These are phyloP conservation scores for Trematosphaeria pertusa DNA, from an alignment of 2,329 filamentous ascomycete genomes.

Conservation along the genomic window DNA sequence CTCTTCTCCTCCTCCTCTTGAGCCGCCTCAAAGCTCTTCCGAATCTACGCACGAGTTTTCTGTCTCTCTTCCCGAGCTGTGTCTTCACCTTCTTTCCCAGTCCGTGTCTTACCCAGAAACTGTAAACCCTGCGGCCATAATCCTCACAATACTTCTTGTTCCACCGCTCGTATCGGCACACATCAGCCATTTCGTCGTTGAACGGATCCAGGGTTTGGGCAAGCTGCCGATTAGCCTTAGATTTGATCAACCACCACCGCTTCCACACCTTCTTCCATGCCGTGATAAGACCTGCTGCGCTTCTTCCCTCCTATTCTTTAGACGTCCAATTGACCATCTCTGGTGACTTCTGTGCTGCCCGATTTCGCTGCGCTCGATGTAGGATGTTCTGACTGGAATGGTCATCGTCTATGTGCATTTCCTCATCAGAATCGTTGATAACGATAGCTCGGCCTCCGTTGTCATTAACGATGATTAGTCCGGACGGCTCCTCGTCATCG, in stretches of 20 bases:
- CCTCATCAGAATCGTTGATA: constrained; percentile 10
- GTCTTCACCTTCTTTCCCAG: not conserved
- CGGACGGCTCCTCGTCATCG: constrained; percentile 6
- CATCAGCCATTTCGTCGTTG: constrained; percentile 2
- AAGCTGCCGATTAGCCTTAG: constrained; percentile 8
- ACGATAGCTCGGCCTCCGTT: constrained; percentile 8
- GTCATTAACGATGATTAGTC: constrained; percentile 10
- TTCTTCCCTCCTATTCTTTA: constrained; percentile 10
- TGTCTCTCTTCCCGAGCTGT: no score
- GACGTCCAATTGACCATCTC: constrained; percentile 14
- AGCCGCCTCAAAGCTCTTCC: no score
- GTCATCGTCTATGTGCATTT: constrained; percentile 12
- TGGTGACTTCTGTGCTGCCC: constrained; percentile 10
- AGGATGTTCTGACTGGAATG: constrained; percentile 3
- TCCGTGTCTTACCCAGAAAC: constrained; percentile 5
- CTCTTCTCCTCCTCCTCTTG: no score
- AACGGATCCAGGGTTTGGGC: constrained; percentile 7
- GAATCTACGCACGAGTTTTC: no score
- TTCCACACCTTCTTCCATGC: constrained; percentile 9
- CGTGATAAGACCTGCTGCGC: constrained; percentile 8
- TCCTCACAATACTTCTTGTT: constrained; percentile 10
- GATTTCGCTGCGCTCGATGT: constrained; percentile 12
- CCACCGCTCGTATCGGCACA: constrained; percentile 5
- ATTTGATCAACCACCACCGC: constrained; percentile 3
- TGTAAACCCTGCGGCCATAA: constrained; percentile 5